phyloP scores from a whole-genome alignment of 768 basidiomycete genomes.

The Mycena rosella region DNA sequence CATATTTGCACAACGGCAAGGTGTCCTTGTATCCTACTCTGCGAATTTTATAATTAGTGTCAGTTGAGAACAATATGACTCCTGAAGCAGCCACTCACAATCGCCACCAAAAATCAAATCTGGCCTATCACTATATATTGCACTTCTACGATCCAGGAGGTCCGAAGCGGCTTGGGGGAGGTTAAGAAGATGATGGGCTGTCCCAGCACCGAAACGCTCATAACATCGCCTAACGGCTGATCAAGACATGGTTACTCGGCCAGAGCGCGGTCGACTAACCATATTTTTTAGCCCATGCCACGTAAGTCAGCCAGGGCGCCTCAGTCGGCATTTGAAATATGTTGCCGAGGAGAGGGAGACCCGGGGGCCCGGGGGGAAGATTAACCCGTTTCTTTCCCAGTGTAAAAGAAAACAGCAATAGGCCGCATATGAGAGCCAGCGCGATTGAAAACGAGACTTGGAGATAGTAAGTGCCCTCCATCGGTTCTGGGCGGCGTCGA shows the following conservation, averaged over 20 bases:
- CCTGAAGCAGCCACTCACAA: background rate
- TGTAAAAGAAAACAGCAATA: background rate
- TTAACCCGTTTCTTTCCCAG: background rate
- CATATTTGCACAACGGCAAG: background rate
- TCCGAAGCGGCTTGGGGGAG: constrained; percentile 3
- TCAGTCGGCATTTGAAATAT: background rate
- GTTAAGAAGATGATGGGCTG: constrained; percentile 16
- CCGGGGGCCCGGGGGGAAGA: background rate
- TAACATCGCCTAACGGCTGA: constrained; percentile 11
- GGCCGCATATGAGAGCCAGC: background rate
- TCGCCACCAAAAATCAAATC: background rate
- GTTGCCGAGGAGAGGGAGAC: background rate
- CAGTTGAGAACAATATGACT: background rate
- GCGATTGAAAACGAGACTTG: background rate
- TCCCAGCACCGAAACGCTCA: constrained; percentile 13
- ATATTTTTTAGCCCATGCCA: background rate
- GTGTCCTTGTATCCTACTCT: constrained; percentile 15
- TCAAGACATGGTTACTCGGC: too few species aligned
- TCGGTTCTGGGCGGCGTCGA: too few species aligned
- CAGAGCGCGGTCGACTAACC: background rate
- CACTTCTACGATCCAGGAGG: constrained; percentile 13
- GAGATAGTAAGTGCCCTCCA: background rate
- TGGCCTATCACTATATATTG: constrained; percentile 11
- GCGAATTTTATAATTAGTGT: background rate
- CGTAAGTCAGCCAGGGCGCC: background rate